phyloP scores from a whole-genome alignment of 169 alveolate species.

The Plasmodium fragile region DNA sequence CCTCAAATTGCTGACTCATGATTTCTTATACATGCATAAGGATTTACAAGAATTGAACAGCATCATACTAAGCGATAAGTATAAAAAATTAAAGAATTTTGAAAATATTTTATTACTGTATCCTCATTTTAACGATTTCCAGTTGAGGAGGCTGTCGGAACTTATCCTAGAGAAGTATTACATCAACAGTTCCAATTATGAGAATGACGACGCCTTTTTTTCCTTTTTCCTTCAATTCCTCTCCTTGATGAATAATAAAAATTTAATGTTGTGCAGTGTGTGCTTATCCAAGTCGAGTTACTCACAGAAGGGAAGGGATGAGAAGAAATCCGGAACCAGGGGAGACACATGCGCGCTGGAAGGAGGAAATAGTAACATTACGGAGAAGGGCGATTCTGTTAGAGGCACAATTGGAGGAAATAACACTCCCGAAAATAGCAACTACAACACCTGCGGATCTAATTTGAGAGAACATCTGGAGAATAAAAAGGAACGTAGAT shows the following conservation, averaged over 20 bases:
- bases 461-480: slow-evolving; percentile 23
- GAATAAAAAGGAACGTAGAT: slow-evolving; percentile 69
- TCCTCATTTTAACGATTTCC: slow-evolving; percentile 72
- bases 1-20: slow-evolving; percentile 43
- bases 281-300: slow-evolving; percentile 68
- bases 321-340: neutral
- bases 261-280: slow-evolving; percentile 67
- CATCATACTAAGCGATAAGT: slow-evolving; percentile 63
- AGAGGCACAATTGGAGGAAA: neutral
- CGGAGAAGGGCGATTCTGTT: neutral
- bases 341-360: neutral
- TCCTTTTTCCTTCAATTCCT: slow-evolving; percentile 34
- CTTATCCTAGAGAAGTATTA: slow-evolving; percentile 56
- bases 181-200: neutral
- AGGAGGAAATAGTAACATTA: neutral
- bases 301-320: slow-evolving; percentile 17
- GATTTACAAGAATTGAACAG: slow-evolving; percentile 70
- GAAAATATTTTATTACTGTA: slow-evolving; percentile 68
- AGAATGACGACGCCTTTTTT: slow-evolving; percentile 24
- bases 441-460: neutral
- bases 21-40: slow-evolving; percentile 44
- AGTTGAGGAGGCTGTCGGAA: slow-evolving; percentile 59
- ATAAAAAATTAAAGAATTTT: slow-evolving; percentile 61
- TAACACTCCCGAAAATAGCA: neutral
- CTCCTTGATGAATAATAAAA: slow-evolving; percentile 44